Conservation (phyloP, 2,329 filamentous ascomycete species). For the Exophiala spinifera region DNA sequence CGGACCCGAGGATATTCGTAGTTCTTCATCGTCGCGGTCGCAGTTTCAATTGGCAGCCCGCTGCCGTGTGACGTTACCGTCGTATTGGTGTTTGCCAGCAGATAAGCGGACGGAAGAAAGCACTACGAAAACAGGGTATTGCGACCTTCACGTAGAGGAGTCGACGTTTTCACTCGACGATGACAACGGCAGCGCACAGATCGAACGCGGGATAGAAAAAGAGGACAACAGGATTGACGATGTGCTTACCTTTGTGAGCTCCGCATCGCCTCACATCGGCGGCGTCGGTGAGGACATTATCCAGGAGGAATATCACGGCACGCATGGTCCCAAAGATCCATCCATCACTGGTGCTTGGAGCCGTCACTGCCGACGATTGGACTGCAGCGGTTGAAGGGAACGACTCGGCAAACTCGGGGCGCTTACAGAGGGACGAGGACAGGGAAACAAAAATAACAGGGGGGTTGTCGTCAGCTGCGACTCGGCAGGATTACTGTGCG, state of each 20-base stretch:
- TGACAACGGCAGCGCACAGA: not conserved
- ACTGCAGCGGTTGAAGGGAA: conserved; percentile 12
- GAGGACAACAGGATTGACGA: conserved; percentile 1
- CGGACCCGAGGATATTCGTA: conserved; percentile 27
- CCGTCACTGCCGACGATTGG: conserved; percentile 22
- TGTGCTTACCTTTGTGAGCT: conserved; percentile 11
- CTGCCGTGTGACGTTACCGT: conserved; percentile 6
- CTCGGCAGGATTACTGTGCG: not conserved
- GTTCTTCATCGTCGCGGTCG: conserved; percentile 15
- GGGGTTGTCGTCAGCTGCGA: not conserved
- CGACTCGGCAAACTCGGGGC: conserved; percentile 21
- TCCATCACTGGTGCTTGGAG: conserved; percentile 26
- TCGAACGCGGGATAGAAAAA: conserved; percentile 1
- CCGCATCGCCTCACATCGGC: conserved; percentile 14
- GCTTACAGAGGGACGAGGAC: conserved; percentile 13
- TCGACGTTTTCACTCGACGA: not conserved
- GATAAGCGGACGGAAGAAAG: conserved; percentile 3
- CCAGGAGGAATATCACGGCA: not conserved
- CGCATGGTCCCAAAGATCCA: not conserved
- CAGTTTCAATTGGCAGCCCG: conserved; percentile 9
- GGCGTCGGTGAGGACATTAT: conserved; percentile 8
- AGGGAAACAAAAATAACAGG: conserved; percentile 12
- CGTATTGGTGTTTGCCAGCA: conserved; percentile 12
- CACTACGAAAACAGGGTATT: no score
- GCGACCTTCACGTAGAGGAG: not conserved